Base-by-base conservation (phyloP, 768 basidiomycete species). In the Thelephora ganbajun region DNA sequence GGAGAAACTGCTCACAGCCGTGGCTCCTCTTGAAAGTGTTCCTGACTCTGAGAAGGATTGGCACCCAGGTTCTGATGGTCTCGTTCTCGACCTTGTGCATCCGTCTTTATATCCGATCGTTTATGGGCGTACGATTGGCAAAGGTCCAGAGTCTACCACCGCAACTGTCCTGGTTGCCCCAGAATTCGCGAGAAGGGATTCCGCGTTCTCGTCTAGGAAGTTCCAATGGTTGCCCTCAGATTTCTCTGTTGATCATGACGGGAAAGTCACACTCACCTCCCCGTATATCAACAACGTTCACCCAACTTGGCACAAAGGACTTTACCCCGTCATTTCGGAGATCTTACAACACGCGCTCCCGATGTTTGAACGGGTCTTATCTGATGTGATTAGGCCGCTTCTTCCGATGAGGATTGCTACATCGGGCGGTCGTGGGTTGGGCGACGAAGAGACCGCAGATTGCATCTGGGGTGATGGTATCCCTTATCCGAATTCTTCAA, bases 31-130 rank as follows among this genome's bases (percentile, higher is more conserved):
- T 33, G 67, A 73, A 50, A 51, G 61, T 39, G 58, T 67, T 4
- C 62, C 66, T 0, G 65, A 62, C 3, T 56, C 56, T 0, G 22
- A 59, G 46, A 65, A 63, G 35, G 71, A 73, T 53, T 73, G 71
- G 71, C 71, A 72, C 51, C 71, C 71, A 5, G 59, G 62, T 2
- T 67, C 69, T 1, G 59, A 71, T 49, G 55, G 60, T 3, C 64
- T 64, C 44, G 71, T 73, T 0, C 64, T 69, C 35, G 69, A 73
- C 48, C 59, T 72, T 18, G 65, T 72, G 0, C 67, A 74, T 44
- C 71, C 71, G 33, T 67, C 70, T 1, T 60, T 71, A 0, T 73
- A 61, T 51, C 63, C 63, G 33, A 50, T 71, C 0, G 57, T 65
- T 5, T 70, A 70, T 46, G 66, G 61, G 6, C 58, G 57, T 18